Evolutionary conservation across 148 eudicot species (phyloP).

Genomic region (Drosera capensis): DNA sequence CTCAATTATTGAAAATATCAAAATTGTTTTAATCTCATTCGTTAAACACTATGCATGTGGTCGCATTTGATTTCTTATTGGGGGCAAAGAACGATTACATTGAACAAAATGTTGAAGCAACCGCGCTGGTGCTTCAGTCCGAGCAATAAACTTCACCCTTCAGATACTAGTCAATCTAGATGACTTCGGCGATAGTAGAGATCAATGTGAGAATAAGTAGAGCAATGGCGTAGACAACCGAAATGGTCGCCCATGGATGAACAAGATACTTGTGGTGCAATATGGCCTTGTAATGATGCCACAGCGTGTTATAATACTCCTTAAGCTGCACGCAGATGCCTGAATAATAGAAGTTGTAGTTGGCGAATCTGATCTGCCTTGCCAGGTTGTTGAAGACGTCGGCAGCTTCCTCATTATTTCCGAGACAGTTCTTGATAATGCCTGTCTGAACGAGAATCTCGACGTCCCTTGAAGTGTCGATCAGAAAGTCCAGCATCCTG

Average conservation of each 20-base stretch:
- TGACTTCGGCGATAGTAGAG: neutral
- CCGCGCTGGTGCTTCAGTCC: no score
- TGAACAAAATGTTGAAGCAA: no score
- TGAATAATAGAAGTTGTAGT: conserved; percentile 10
- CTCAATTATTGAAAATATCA: no score
- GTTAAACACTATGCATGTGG: no score
- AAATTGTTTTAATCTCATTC: no score
- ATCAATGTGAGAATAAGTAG: conserved; percentile 15
- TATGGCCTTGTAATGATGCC: conserved; percentile 19
- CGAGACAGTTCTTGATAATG: conserved; percentile 24
- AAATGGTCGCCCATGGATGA: conserved; percentile 23
- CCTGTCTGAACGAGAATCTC: conserved; percentile 13
- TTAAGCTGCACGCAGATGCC: conserved; percentile 6
- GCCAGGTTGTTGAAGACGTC: conserved; percentile 11
- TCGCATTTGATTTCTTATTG: no score
- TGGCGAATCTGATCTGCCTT: conserved; percentile 4
- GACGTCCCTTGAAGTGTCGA: conserved; percentile 27
- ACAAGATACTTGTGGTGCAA: conserved; percentile 12
- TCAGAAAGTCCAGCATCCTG: conserved; percentile 18
- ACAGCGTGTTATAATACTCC: conserved; percentile 4
- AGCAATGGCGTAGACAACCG: conserved; percentile 12
- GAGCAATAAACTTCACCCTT: no score
- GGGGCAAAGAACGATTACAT: no score
- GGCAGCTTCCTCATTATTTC: conserved; percentile 15
- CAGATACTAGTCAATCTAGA: no score